Conservation (phyloP, 2,329 filamentous ascomycete species). For the Hymenoscyphus albidus region DNA sequence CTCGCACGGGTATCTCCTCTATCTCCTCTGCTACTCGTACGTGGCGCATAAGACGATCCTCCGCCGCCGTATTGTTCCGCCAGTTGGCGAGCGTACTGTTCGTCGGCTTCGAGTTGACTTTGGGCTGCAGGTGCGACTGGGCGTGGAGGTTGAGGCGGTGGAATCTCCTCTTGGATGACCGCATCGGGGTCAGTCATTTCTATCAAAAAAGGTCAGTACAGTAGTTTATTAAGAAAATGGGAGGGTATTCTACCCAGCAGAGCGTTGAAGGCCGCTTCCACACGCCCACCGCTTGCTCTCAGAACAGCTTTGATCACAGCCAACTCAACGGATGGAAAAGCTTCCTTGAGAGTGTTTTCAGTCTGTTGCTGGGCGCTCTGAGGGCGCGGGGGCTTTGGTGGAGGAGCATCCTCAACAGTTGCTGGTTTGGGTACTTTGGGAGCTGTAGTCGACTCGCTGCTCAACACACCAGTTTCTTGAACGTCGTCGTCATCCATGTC, state of each 20-base stretch:
- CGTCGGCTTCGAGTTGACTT: constrained; percentile 84
- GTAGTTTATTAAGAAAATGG: not conserved
- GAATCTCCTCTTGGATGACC: constrained; percentile 49
- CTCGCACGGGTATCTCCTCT: constrained; percentile 36
- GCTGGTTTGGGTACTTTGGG: constrained; percentile 36
- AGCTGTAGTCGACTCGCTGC: constrained; percentile 43
- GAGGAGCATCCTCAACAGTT: constrained; percentile 47
- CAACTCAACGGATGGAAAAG: constrained; percentile 80
- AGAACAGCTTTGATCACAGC: constrained; percentile 84
- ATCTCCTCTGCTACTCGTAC: constrained; percentile 38
- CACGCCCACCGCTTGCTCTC: constrained; percentile 76
- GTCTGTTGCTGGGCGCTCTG: constrained; percentile 78
- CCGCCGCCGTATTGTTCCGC: constrained; percentile 76
- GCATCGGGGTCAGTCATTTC: constrained; percentile 80
- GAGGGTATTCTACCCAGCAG: constrained; percentile 62
- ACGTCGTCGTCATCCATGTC: constrained; percentile 69
- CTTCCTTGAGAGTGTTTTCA: constrained; percentile 84
- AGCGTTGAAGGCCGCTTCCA: constrained; percentile 94
- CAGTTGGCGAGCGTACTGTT: constrained; percentile 85
- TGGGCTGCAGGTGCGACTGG: constrained; percentile 61
- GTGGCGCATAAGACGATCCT: constrained; percentile 53
- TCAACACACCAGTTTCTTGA: constrained; percentile 54
- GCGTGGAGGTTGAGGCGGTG: constrained; percentile 78
- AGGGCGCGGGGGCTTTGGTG: constrained; percentile 82
- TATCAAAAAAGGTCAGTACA: constrained; percentile 33